Base-by-base conservation (phyloP, 2,329 filamentous ascomycete species). In the Fusarium staphyleae region DNA sequence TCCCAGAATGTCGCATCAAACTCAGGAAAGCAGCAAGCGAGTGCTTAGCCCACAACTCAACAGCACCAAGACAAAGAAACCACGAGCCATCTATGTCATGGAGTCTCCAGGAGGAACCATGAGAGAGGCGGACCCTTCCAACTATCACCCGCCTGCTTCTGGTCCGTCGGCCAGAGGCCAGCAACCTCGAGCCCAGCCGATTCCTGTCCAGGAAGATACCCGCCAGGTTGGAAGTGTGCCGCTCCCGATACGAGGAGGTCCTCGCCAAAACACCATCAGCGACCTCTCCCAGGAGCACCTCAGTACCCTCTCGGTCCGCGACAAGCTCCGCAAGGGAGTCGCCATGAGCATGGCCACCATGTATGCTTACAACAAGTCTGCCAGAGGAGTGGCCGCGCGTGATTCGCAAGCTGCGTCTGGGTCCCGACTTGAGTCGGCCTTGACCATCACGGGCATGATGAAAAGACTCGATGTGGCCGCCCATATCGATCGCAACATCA, bases 261-360 rank as follows among this genome's bases (percentile, higher is more conserved):
- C 15, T 18, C 24, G 16, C 19, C 40, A 12, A 16, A 30, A 37
- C 4, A 18, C 35, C 10, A 57, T 53, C 22, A 18, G 39, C 9
- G 57, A 60, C 6, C 52, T 60, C 8, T 48, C 57, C 1, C 35
- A 57, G 26, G 49, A 60, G 5, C 42, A 55, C n/a, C 52, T 60
- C 19, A 39, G 35, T 26, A 48, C 37, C 3, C 50, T 65, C 3
- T 55, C 52, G 9, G 39, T 57, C 10, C 30, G 46, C 5, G 63
- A 64, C 18, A 65, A 62, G 22, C 46, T 65, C n/a, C 48, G 33
- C 26, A 63, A 62, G 37, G 63, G 63, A 5, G 50, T 66, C 45
- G 46, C 55, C 11, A 57, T 51, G 46, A 36, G 58, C n/a, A 55
- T 66, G 12, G 57, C 53, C 30, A 59, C 48, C 13, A 43, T 32